Conservation (phyloP, 2,329 filamentous ascomycete genomes). For the Fusarium acutatum region DNA sequence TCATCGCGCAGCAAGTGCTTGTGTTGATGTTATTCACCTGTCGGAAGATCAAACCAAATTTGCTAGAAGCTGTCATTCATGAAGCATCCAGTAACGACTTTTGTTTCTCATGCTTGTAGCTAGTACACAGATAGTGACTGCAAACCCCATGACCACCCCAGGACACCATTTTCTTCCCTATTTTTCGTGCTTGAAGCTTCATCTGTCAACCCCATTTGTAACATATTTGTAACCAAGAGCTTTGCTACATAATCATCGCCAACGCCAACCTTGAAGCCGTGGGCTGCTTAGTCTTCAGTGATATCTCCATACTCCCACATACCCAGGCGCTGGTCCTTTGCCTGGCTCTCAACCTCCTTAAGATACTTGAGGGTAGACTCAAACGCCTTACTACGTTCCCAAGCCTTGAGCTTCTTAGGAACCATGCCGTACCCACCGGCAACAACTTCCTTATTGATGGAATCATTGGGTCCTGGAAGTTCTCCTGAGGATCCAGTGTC, state of each 20-base stretch:
- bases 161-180: conserved; percentile 21
- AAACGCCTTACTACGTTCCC: conserved; percentile 80
- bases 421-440: conserved; percentile 89
- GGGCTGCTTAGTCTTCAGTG: conserved; percentile 77
- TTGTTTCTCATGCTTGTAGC: not conserved
- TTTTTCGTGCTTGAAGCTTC: conserved; percentile 9
- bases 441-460: conserved; percentile 89
- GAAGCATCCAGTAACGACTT: not conserved
- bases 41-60: not conserved
- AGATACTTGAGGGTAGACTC: conserved; percentile 76
- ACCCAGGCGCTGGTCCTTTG: conserved; percentile 81
- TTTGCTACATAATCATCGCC: conserved; percentile 2
- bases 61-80: not conserved
- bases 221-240: conserved; percentile 20
- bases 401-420: conserved; percentile 87
- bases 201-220: conserved; percentile 8
- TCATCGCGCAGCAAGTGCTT: not conserved
- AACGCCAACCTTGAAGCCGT: not conserved
- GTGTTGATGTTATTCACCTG: conserved; percentile 19
- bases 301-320: conserved; percentile 99
- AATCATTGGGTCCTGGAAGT: conserved; percentile 71
- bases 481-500: conserved; percentile 73
- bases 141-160: not conserved
- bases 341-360: conserved; percentile 76
- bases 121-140: conserved; percentile 13